Base-by-base conservation (phyloP, 805 yeast species). In the Yarrowia divulgata region DNA sequence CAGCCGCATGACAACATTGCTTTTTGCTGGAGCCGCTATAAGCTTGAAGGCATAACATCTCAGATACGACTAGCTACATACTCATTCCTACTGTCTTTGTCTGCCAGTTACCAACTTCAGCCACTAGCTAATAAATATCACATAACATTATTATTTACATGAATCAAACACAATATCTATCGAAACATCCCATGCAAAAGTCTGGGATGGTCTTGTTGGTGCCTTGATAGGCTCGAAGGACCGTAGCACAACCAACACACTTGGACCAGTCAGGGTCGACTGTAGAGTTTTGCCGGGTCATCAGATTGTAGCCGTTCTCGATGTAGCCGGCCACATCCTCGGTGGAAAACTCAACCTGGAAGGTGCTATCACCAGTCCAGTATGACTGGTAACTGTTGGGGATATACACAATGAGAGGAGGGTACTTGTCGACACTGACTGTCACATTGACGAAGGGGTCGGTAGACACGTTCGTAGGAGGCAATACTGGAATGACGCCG, bases 371-470 rank as follows among this genome's bases (percentile, higher is more conserved):
- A 77, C 91, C 91, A 23, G 94, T 85, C 75, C 80, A 79, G 75
- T 77, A 89, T 45, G 88, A 81, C 77, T 85, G 85, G 52, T 89
- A 89, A 68, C 90, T 78, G 77, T 91, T 91, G 52, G 93, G 93
- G 69, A 85, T 83, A 76, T 89, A 91, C n/a, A 91, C 86, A 48
- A 91, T 82, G 69, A 91, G 81, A 1, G 97, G 97, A 35, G 93
- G 91, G 54, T 50, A 74, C 79, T 85, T 75, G 60, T 74, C 75
- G 29, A 76, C 77, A 37, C 77, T 79, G 75, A 87, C 93, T 10
- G 97, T 97, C 68, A 91, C 93, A 72, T 89, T 85, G 10, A 97
- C 96, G 82, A 89, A 90, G 1, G 88, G 81, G 29, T 90, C 84
- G 58, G n/a, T 14, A 8, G 60, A 2, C 4, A 18, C 58, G n/a